Percentiles rank a stretch among this genome's conserved stretches.
phyloP scores from a whole-genome alignment of 2,329 filamentous ascomycete species.

The Claviceps sorghi region DNA sequence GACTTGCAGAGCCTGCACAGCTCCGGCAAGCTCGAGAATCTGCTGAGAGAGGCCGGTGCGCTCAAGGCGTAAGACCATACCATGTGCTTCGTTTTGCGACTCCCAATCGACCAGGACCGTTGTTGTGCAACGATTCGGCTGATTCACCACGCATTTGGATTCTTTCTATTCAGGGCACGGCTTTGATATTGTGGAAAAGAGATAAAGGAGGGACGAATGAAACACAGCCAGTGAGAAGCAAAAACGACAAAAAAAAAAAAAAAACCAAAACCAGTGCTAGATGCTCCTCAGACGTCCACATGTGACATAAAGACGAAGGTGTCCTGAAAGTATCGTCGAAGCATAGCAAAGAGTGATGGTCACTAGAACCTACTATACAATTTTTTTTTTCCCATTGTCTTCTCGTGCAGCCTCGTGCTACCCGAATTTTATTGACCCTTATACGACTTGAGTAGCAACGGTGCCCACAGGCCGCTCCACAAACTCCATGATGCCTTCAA shows the following conservation, averaged over 20 bases:
- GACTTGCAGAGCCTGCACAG: conserved; percentile 53
- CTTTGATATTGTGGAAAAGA: background rate
- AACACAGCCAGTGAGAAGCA: background rate
- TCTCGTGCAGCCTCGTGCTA: background rate
- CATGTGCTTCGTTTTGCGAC: background rate
- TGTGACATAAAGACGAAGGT: background rate
- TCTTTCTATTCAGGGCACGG: background rate
- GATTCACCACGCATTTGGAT: background rate
- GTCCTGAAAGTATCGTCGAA: no score
- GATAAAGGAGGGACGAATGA: background rate
- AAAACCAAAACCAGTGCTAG: background rate
- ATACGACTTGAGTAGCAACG: conserved; percentile 62
- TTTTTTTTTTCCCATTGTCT: background rate
- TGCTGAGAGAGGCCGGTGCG: conserved; percentile 29
- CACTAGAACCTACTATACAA: background rate
- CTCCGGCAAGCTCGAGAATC: conserved; percentile 22
- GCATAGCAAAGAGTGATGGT: no score
- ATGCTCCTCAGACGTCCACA: background rate
- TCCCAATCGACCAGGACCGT: background rate
- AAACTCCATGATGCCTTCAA: conserved; percentile 76
- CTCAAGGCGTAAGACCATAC: conserved; percentile 23
- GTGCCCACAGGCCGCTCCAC: conserved; percentile 80
- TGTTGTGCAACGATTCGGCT: background rate
- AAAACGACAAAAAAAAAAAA: background rate
- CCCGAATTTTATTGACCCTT: conserved; percentile 1